phyloP scores from a whole-genome alignment of 1,139 yeast species.

The Candida sanyaensis region DNA sequence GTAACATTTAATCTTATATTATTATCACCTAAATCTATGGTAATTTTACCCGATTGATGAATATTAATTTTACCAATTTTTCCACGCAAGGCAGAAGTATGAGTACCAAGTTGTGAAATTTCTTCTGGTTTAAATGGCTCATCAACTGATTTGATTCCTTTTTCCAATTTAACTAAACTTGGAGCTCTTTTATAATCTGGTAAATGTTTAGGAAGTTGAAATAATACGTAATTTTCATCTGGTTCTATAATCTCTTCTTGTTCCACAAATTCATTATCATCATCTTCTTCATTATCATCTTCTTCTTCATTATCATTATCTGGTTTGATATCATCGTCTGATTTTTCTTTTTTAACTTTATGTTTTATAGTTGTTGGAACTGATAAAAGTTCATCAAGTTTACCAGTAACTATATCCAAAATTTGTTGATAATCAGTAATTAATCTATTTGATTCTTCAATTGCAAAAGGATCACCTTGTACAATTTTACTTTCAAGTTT shows the following conservation, averaged over 20 bases:
- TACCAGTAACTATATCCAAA: slow-evolving; percentile 27
- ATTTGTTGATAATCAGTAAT: slow-evolving; percentile 35
- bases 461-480: slow-evolving; percentile 28
- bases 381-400: slow-evolving; percentile 25
- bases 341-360: slow-evolving; percentile 6
- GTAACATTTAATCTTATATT: slow-evolving; percentile 64
- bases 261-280: slow-evolving; percentile 5
- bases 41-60: slow-evolving; percentile 79
- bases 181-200: slow-evolving; percentile 49
- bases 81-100: slow-evolving; percentile 39
- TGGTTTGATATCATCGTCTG: not conserved
- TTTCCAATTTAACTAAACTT: slow-evolving; percentile 15
- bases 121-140: slow-evolving; percentile 7
- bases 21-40: slow-evolving; percentile 68
- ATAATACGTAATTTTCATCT: slow-evolving; percentile 43
- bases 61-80: slow-evolving; percentile 70
- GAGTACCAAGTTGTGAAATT: slow-evolving; percentile 14
- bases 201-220: slow-evolving; percentile 72
- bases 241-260: slow-evolving; percentile 1
- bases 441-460: slow-evolving; percentile 33
- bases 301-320: not conserved
- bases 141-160: slow-evolving; percentile 16
- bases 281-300: not conserved
- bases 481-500: slow-evolving; percentile 32
- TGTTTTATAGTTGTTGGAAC: slow-evolving; percentile 1